phyloP scores from a whole-genome alignment of 768 basidiomycete genomes.

The Mycena capillaripes region DNA sequence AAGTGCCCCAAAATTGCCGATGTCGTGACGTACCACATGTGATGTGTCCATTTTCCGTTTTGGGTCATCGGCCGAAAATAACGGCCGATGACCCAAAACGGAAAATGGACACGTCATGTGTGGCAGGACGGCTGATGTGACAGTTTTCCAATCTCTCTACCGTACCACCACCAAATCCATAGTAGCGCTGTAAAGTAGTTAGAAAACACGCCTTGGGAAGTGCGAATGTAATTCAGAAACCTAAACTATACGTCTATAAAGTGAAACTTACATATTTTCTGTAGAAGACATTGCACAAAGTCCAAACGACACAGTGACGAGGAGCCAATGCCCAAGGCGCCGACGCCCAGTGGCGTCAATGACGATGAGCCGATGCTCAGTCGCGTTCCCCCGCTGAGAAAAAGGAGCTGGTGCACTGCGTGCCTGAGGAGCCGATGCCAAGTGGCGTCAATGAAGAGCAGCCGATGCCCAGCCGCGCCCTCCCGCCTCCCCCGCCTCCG shows the following conservation, averaged over 20 bases:
- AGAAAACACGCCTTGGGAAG: too few relatives aligned
- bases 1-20: too few relatives aligned
- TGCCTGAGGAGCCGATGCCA: not conserved
- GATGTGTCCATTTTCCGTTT: too few relatives aligned
- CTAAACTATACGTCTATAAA: too few relatives aligned
- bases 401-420: not conserved
- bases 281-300: not conserved
- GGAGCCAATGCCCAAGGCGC: not conserved
- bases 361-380: not conserved
- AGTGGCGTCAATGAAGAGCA: not conserved
- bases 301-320: not conserved
- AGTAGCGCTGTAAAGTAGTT: too few relatives aligned
- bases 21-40: too few relatives aligned
- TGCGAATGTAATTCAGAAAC: too few relatives aligned
- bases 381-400: not conserved
- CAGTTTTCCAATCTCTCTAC: not conserved
- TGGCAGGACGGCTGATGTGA: not conserved
- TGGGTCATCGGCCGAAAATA: too few relatives aligned
- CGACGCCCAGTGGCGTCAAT: not conserved
- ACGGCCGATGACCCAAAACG: not conserved
- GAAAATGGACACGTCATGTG: conserved; percentile 1
- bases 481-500: too few relatives aligned
- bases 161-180: not conserved
- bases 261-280: not conserved
- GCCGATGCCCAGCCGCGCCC: not conserved